Percentiles rank a stretch among this genome's conserved stretches.
These are phyloP conservation scores for Xylariaceae sp. DNA, from an alignment of 2,329 filamentous ascomycete genomes.

Conservation along the genomic window DNA sequence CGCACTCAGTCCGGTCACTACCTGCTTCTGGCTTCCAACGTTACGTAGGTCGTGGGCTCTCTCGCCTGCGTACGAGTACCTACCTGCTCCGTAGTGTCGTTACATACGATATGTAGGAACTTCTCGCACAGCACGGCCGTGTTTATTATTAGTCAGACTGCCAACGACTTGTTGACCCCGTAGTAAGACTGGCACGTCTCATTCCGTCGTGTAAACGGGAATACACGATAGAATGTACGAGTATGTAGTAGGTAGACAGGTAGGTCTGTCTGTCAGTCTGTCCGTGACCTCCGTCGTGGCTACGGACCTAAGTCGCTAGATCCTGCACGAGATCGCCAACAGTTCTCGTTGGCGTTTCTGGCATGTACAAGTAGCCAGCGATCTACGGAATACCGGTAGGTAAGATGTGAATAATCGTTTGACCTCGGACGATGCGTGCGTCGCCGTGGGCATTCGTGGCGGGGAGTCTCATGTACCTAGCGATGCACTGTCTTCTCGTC, in stretches of 20 bases:
- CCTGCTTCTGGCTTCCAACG: not conserved
- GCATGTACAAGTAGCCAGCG: conserved; percentile 3
- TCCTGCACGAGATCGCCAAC: conserved; percentile 1
- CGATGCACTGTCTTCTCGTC: conserved; percentile 16
- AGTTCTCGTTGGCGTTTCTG: conserved; percentile 8
- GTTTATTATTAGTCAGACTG: not conserved
- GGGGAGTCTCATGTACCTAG: conserved; percentile 9
- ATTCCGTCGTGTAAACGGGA: too few relatives aligned
- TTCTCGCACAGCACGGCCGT: not conserved
- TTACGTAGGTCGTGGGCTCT: not conserved
- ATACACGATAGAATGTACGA: not conserved
- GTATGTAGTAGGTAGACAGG: not conserved
- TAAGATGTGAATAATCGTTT: conserved; percentile 34
- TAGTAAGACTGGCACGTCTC: not conserved
- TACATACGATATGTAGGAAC: not conserved
- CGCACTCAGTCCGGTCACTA: not conserved
- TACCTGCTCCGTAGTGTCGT: too few relatives aligned
- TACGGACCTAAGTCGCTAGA: not conserved
- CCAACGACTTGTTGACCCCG: not conserved
- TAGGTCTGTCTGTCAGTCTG: not conserved
- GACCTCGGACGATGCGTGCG: conserved; percentile 26
- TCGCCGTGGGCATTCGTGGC: conserved; percentile 31
- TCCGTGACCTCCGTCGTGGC: too few relatives aligned
- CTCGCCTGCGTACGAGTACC: too few relatives aligned
- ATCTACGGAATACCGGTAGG: not conserved